phyloP scores from a whole-genome alignment of 2,329 filamentous ascomycete genomes.

The Metarhizium humberi region DNA sequence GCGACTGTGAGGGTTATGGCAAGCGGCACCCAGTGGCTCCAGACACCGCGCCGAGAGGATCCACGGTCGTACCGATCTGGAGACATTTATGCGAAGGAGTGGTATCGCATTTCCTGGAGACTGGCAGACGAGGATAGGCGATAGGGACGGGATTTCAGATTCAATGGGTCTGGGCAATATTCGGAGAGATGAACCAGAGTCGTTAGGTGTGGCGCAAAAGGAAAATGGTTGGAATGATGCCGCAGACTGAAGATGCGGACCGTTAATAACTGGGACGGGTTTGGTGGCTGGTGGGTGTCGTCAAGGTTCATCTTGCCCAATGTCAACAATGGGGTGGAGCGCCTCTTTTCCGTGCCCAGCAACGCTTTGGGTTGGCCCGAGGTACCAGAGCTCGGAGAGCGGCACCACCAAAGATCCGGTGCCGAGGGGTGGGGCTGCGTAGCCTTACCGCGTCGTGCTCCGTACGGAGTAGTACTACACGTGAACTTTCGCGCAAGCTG shows the following conservation, averaged over 20 bases:
- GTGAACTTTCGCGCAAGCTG: no score
- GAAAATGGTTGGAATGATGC: not conserved
- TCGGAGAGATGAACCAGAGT: not conserved
- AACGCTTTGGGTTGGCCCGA: slow-evolving; percentile 7
- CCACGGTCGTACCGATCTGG: slow-evolving; percentile 47
- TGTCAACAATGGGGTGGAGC: slow-evolving; percentile 10
- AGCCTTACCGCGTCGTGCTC: slow-evolving; percentile 3
- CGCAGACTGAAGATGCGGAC: not conserved
- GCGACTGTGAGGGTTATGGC: slow-evolving; percentile 80
- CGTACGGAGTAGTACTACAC: not conserved
- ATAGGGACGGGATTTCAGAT: not conserved
- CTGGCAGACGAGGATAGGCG: slow-evolving; percentile 6
- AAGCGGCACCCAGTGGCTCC: slow-evolving; percentile 84
- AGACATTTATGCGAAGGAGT: slow-evolving; percentile 39
- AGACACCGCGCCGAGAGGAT: slow-evolving; percentile 51
- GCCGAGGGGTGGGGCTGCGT: no score
- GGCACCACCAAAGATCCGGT: slow-evolving; percentile 8
- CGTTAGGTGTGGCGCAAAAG: not conserved
- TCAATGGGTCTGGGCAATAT: not conserved
- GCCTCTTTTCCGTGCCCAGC: slow-evolving; percentile 5
- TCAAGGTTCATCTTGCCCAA: not conserved
- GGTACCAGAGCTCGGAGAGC: slow-evolving; percentile 1
- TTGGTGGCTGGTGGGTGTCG: slow-evolving; percentile 4
- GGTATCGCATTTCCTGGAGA: slow-evolving; percentile 24
- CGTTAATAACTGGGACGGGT: not conserved